These are phyloP conservation scores for Athelia psychrophila DNA, from an alignment of 1,284 basidiomycete genomes.

Conservation along the genomic window DNA sequence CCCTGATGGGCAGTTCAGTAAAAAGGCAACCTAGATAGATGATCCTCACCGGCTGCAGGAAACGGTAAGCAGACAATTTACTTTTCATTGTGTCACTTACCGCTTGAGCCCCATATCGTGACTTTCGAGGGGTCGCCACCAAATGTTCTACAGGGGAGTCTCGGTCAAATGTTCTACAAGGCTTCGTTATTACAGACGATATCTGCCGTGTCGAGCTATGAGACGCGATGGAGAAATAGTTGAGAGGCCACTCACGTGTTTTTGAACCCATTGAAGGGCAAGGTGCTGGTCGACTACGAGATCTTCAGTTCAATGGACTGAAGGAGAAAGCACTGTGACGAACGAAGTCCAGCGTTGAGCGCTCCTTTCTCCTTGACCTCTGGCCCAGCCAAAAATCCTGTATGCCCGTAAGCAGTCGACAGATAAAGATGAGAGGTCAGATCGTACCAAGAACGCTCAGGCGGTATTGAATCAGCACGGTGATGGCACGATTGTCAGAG, in stretches of 20 bases:
- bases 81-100: neutral
- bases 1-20: conserved; percentile 12
- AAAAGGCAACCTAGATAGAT: neutral
- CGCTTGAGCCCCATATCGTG: conserved; percentile 27
- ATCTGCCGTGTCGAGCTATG: conserved; percentile 13
- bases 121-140: conserved; percentile 23
- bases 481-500: conserved; percentile 22
- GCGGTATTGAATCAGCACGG: conserved; percentile 38
- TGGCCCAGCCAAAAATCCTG: conserved; percentile 11
- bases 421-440: neutral
- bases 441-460: conserved; percentile 39
- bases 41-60: neutral
- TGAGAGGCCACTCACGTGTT: neutral
- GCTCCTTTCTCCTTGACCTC: conserved; percentile 22
- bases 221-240: neutral
- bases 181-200: neutral
- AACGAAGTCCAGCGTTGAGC: conserved; percentile 28
- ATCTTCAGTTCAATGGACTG: too few relatives aligned
- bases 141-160: conserved; percentile 9
- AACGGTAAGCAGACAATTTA: neutral
- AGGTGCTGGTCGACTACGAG: neutral
- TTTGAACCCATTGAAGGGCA: conserved; percentile 1
- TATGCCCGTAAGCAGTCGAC: neutral
- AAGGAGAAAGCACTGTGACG: conserved; percentile 4
- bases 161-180: neutral